These are phyloP conservation scores for Oropetium thomaeum DNA, from an alignment of 176 grass and related monocot genomes.

Conservation along the genomic window DNA sequence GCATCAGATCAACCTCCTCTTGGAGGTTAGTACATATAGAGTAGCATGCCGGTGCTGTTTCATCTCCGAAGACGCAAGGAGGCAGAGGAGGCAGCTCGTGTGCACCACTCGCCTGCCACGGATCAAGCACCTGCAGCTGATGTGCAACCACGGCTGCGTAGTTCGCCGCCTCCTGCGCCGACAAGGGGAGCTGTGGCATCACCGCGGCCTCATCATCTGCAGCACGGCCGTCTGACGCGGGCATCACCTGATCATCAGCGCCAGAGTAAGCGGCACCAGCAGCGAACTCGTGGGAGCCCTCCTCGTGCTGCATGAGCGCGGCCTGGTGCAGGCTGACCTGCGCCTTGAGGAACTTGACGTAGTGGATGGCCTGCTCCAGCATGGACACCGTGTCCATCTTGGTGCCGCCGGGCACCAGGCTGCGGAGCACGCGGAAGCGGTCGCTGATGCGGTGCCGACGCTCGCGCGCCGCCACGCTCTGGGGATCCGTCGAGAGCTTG, in stretches of 20 bases:
- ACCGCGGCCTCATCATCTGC: not conserved
- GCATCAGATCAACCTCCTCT: slow-evolving; percentile 27
- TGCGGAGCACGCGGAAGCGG: slow-evolving; percentile 80
- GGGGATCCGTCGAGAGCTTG: slow-evolving; percentile 88
- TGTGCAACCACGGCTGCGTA: not conserved
- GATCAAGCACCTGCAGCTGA: slow-evolving; percentile 29
- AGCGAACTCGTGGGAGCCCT: slow-evolving; percentile 25
- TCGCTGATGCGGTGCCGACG: slow-evolving; percentile 90
- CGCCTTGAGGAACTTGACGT: slow-evolving; percentile 94
- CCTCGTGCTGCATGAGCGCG: slow-evolving; percentile 50
- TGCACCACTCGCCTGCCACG: slow-evolving; percentile 27
- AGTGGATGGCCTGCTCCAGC: slow-evolving; percentile 97
- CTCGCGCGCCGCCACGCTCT: slow-evolving; percentile 89
- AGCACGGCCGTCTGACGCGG: not conserved
- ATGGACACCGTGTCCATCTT: slow-evolving; percentile 99
- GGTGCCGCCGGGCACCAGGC: slow-evolving; percentile 85
- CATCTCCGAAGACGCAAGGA: slow-evolving; percentile 36
- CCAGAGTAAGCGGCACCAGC: not conserved
- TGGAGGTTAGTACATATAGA: slow-evolving; percentile 26
- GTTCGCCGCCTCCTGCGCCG: slow-evolving; percentile 9
- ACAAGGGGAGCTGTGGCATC: slow-evolving; percentile 6
- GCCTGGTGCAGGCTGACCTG: slow-evolving; percentile 84
- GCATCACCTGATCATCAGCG: not conserved
- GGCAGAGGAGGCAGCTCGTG: slow-evolving; percentile 59
- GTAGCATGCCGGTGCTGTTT: slow-evolving; percentile 35